Conservation (phyloP, 805 yeast species). For the Lachancea meyersii region DNA sequence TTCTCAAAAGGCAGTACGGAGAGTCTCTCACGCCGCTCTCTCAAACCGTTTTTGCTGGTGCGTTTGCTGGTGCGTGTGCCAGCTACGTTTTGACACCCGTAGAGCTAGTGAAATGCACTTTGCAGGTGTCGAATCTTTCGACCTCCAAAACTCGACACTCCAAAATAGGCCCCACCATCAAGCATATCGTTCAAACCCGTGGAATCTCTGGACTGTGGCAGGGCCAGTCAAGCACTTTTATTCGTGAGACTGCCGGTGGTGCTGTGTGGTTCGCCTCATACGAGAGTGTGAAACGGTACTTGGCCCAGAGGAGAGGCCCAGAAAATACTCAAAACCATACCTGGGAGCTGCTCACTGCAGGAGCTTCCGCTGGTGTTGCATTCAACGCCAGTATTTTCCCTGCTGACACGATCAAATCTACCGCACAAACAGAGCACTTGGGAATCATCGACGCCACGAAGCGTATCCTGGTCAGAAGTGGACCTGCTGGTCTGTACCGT, state of each 20-base stretch:
- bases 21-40: slow-evolving; percentile 34
- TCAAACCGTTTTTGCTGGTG: slow-evolving; percentile 62
- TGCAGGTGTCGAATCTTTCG: slow-evolving; percentile 55
- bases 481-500: slow-evolving; percentile 66
- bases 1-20: slow-evolving; percentile 23
- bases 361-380: slow-evolving; percentile 80
- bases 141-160: slow-evolving; percentile 30
- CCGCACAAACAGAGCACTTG: slow-evolving; percentile 52
- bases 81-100: slow-evolving; percentile 84
- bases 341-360: slow-evolving; percentile 60
- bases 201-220: slow-evolving; percentile 79
- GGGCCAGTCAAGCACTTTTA: slow-evolving; percentile 75
- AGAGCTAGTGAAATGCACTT: slow-evolving; percentile 81
- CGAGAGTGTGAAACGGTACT: slow-evolving; percentile 45
- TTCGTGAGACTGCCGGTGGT: slow-evolving; percentile 84
- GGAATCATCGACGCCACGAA: slow-evolving; percentile 41
- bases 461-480: slow-evolving; percentile 44
- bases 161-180: slow-evolving; percentile 35
- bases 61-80: slow-evolving; percentile 73
- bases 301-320: slow-evolving; percentile 24
- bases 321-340: slow-evolving; percentile 32
- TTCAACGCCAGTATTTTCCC: slow-evolving; percentile 82
- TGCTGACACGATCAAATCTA: slow-evolving; percentile 82
- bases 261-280: slow-evolving; percentile 93
- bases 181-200: slow-evolving; percentile 38